Conservation (phyloP, 2,329 filamentous ascomycete species). For the Calonectria crousiana region DNA sequence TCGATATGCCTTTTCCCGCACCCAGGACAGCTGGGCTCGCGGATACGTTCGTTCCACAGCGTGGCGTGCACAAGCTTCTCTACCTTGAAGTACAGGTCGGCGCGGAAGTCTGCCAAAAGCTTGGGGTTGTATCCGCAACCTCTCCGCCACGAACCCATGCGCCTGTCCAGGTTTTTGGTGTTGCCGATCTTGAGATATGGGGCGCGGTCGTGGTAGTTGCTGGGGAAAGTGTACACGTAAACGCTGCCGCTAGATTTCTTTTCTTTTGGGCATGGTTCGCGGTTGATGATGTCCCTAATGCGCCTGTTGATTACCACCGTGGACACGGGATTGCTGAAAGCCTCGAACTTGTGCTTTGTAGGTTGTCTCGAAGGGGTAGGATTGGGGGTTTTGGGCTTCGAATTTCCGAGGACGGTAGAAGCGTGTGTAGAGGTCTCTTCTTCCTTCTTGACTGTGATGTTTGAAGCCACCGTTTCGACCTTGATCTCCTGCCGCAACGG, state of each 20-base stretch:
- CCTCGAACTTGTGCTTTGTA: slow-evolving; percentile 33
- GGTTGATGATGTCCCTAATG: slow-evolving; percentile 31
- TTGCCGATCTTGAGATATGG: slow-evolving; percentile 48
- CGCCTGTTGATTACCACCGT: slow-evolving; percentile 29
- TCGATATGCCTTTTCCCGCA: slow-evolving; percentile 42
- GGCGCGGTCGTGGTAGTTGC: slow-evolving; percentile 25
- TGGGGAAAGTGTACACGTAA: slow-evolving; percentile 43
- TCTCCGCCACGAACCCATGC: slow-evolving; percentile 40
- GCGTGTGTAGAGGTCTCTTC: neutral
- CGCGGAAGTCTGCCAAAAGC: slow-evolving; percentile 25
- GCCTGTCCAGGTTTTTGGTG: slow-evolving; percentile 32
- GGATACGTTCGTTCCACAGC: slow-evolving; percentile 40
- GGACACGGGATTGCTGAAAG: slow-evolving; percentile 22
- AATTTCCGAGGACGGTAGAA: neutral
- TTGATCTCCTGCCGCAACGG: neutral
- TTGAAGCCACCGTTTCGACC: neutral
- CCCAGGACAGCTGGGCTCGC: slow-evolving; percentile 39
- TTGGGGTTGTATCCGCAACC: slow-evolving; percentile 43
- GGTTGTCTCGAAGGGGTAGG: neutral
- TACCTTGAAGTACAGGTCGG: slow-evolving; percentile 41
- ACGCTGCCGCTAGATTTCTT: slow-evolving; percentile 30
- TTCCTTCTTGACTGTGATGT: neutral
- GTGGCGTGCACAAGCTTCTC: slow-evolving; percentile 47
- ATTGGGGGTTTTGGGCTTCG: neutral
- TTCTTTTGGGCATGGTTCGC: neutral